Base-by-base conservation (phyloP, 176 grass and related monocot genomes). In the Oryza rufipogon region DNA sequence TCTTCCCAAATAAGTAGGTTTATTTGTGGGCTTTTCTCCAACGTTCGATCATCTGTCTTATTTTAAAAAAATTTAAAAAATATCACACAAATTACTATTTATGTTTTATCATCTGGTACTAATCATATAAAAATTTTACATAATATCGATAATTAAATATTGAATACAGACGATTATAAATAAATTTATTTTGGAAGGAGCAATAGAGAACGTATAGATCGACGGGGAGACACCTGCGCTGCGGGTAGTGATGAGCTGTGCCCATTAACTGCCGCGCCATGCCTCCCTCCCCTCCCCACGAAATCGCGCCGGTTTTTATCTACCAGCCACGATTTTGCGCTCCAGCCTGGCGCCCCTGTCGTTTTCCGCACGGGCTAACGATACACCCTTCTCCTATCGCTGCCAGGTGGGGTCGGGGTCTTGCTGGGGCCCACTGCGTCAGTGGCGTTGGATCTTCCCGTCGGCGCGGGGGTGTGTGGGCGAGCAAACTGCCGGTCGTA, bases 231-330 rank as follows among this genome's bases (percentile, higher is more conserved):
- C 88, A 74, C 84, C 88, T 87, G 80, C 48, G 48, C 61, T 58
- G 78, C 26, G 11, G 60, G 28, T 11, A 11, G 0, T 1, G 75
- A 49, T 85, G 78, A 90, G 88, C 88, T 90, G 88, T 87, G 20
- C 61, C 84, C 84, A 74, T 83, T 79, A 83, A 90, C 88, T 87
- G 84, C 39, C 39, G 7, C 0, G 39, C 88, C 83, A 1, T 25
- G 52, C 48, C 15, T 46, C 83, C 84, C 34, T 36, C 36, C 36
- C 36, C 5, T 38, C 68, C 41, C 80, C 84, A 90, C 89, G 84
- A 87, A 90, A 90, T 90, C 89, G 75, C 84, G 69, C 84, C 89
- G 80, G 84, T 32, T 90, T 86, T 83, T 33, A 79, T 73, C 28
- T 86, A 22, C 60, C 82, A 49, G 0, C 39, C 13, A 30, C 28